phyloP scores from a whole-genome alignment of 1,284 basidiomycete genomes.

The Schizophyllum commune region DNA sequence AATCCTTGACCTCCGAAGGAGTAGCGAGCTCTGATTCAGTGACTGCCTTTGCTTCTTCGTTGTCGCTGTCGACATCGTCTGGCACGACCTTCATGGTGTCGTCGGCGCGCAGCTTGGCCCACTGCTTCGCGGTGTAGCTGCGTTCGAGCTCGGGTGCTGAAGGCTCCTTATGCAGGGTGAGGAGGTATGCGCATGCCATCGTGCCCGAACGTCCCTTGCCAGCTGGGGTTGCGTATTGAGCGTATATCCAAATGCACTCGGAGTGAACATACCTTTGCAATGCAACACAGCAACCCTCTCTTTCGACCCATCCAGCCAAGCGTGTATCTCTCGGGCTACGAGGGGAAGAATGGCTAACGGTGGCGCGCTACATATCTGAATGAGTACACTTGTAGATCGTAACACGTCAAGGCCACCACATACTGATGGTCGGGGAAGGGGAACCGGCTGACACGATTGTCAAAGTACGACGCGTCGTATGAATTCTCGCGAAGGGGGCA shows the following conservation, averaged over 20 bases:
- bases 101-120: slow-evolving; percentile 41
- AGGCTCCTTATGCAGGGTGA: slow-evolving; percentile 46
- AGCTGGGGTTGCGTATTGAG: slow-evolving; percentile 31
- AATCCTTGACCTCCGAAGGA: neutral
- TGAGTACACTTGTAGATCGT: slow-evolving; percentile 2
- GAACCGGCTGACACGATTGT: slow-evolving; percentile 71
- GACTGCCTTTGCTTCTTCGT: slow-evolving; percentile 4
- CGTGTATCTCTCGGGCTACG: slow-evolving; percentile 68
- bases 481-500: slow-evolving; percentile 72
- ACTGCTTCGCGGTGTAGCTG: slow-evolving; percentile 40
- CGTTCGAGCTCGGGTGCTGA: slow-evolving; percentile 40
- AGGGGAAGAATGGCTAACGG: slow-evolving; percentile 77
- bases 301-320: slow-evolving; percentile 66
- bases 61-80: slow-evolving; percentile 25
- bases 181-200: slow-evolving; percentile 71
- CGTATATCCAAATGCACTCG: neutral
- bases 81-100: slow-evolving; percentile 37
- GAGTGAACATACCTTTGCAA: slow-evolving; percentile 62
- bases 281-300: slow-evolving; percentile 78
- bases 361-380: slow-evolving; percentile 49
- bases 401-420: slow-evolving; percentile 20
- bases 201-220: slow-evolving; percentile 81
- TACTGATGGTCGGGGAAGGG: slow-evolving; percentile 88
- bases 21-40: neutral
- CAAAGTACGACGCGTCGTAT: slow-evolving; percentile 54